Evolutionary conservation across 2,329 filamentous ascomycete genomes (phyloP).

Genomic region (Rutstroemia sp.): DNA sequence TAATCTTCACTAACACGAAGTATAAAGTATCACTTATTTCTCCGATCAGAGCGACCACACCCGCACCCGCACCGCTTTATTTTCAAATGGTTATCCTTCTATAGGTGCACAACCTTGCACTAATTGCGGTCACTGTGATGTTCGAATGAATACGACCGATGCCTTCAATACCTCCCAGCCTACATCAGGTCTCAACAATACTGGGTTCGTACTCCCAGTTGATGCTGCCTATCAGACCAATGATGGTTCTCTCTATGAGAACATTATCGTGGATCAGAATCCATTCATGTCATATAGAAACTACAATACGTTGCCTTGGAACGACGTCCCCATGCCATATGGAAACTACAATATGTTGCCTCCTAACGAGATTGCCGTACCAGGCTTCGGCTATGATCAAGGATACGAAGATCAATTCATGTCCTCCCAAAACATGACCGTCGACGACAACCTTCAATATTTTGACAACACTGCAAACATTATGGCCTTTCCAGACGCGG

Average conservation of each 20-base stretch:
- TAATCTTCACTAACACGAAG: not conserved
- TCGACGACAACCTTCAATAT: not conserved
- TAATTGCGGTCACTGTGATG: not conserved
- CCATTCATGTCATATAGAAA: too few relatives aligned
- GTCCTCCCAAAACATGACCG: not conserved
- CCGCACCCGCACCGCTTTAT: too few relatives aligned
- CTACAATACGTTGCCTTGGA: too few relatives aligned
- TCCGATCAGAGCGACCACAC: too few relatives aligned
- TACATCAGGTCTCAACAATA: too few relatives aligned
- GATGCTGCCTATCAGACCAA: too few relatives aligned
- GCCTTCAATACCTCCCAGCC: not conserved
- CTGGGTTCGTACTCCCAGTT: too few relatives aligned
- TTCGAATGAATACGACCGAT: too few relatives aligned
- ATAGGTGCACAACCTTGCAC: not conserved
- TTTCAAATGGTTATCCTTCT: not conserved
- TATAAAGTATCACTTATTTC: too few relatives aligned
- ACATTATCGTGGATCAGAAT: too few relatives aligned
- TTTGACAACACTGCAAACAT: not conserved
- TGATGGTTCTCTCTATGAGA: too few relatives aligned
- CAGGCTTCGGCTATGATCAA: not conserved
- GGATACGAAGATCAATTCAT: not conserved
- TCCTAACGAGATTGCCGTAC: not conserved
- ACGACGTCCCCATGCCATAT: not conserved
- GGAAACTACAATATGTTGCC: too few relatives aligned
- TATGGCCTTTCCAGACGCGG: not conserved